Evolutionary conservation across 2,329 filamentous ascomycete species (phyloP).

Genomic region (Alternaria triticina): DNA sequence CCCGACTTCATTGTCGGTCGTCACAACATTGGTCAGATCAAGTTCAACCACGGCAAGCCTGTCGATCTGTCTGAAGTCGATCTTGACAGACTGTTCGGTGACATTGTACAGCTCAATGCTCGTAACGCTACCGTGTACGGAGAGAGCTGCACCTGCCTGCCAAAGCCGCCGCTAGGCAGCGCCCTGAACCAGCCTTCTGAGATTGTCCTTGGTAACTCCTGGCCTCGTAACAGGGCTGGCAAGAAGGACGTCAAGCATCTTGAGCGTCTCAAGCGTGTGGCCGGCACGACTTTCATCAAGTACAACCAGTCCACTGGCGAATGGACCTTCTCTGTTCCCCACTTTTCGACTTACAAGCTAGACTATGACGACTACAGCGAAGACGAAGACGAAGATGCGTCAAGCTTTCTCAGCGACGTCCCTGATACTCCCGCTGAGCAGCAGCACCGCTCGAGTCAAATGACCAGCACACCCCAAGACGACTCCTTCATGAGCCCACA

Average conservation of each 20-base stretch:
- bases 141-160: slow-evolving; percentile 50
- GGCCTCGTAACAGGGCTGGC: slow-evolving; percentile 77
- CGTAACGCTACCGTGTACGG: slow-evolving; percentile 89
- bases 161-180: slow-evolving; percentile 84
- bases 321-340: slow-evolving; percentile 93
- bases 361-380: slow-evolving; percentile 71
- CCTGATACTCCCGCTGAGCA: slow-evolving; percentile 54
- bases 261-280: slow-evolving; percentile 77
- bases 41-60: slow-evolving; percentile 63
- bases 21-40: slow-evolving; percentile 78
- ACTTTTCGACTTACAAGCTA: slow-evolving; percentile 94
- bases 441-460: slow-evolving; percentile 38
- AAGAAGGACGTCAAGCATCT: slow-evolving; percentile 80
- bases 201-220: slow-evolving; percentile 90
- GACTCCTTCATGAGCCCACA: slow-evolving; percentile 48
- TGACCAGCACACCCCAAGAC: slow-evolving; percentile 44
- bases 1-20: slow-evolving; percentile 82
- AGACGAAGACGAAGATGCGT: slow-evolving; percentile 60
- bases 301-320: slow-evolving; percentile 82
- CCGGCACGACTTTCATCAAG: slow-evolving; percentile 79
- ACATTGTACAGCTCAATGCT: slow-evolving; percentile 76
- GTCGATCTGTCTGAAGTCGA: slow-evolving; percentile 84
- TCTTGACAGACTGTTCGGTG: slow-evolving; percentile 78
- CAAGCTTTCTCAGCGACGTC: slow-evolving; percentile 48
- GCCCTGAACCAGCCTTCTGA: slow-evolving; percentile 90